phyloP scores from a whole-genome alignment of 305 asterid genomes.

The Solanum hybrid region DNA sequence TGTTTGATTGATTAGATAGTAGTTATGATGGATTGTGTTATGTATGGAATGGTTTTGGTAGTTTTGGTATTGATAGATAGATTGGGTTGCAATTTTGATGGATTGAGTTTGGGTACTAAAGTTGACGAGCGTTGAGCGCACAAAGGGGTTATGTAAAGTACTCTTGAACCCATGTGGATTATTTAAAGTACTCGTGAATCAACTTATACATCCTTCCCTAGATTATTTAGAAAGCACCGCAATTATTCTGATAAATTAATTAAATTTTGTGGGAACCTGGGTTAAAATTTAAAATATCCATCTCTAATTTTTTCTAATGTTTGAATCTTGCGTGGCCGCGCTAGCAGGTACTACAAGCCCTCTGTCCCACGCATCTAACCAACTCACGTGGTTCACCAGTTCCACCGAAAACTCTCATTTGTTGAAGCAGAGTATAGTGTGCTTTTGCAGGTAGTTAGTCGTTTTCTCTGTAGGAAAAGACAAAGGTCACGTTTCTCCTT shows the following conservation, averaged over 20 bases:
- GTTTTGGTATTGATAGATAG: background rate
- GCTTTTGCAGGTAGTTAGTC: too few relatives aligned
- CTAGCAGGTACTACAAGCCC: too few relatives aligned
- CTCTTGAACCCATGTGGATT: background rate
- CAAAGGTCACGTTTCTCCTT: background rate
- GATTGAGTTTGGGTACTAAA: background rate
- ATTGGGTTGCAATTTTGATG: background rate
- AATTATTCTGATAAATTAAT: too few relatives aligned
- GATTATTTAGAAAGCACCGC: background rate
- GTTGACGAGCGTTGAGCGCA: background rate
- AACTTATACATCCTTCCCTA: background rate
- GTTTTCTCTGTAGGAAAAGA: too few relatives aligned
- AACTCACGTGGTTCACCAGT: too few relatives aligned
- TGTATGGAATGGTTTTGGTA: background rate
- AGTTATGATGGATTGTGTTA: background rate
- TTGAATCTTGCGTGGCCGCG: background rate
- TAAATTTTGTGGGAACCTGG: background rate
- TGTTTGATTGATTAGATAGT: background rate
- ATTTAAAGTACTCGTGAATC: background rate
- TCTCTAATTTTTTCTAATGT: background rate
- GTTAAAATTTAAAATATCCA: background rate
- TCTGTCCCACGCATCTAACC: too few relatives aligned
- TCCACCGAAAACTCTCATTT: too few relatives aligned
- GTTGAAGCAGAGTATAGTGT: too few relatives aligned
- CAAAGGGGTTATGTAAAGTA: background rate